Base-by-base conservation (phyloP, 345 rosid species). In the Crucihimalaya himalaica region DNA sequence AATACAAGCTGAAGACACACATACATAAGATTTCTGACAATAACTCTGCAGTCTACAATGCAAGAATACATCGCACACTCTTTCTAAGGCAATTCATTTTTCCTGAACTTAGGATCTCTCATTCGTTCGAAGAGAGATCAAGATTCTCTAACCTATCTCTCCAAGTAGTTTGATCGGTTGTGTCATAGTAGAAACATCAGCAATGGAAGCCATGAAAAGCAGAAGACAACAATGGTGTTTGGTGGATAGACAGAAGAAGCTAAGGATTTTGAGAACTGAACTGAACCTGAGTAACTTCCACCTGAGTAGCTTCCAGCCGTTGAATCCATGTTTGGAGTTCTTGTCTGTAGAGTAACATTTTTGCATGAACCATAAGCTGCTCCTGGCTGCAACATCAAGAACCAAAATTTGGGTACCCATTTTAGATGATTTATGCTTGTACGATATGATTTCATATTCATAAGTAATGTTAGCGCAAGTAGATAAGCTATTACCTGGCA, bases 321-420 rank as follows among this genome's bases (percentile, higher is more conserved):
- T 54, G 77, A 70, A 27, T 63, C 80, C 75, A 76, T 76, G 75
- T 63, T 52, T 20, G 96, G 92, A 81, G 80, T 66, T 75, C 81
- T 66, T 20, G 81, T 57, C 11, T 92, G 97, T 2, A 70, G 59
- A 31, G 86, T 48, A 66, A 90, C 53, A 53, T 86, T 90, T 76
- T 87, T 90, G 92, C 97, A 95, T 20, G 97, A 81, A 63, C 97
- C 96, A 83, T 79, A 88, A 31, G 97, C 86, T 73, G 88, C 94
- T 73, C 90, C 97, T 61, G 83, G 85, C 97, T 95, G 88, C 79
- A 80, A 27, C 72, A 63, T 52, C 34, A 74, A 50, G 6, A 75
- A 67, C 53, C 59, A 50, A 56, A 27, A 65, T 45, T 7, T 1
- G 1, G 15, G 15, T 51, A 31, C 23, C 19, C 3, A 56, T 39